Evolutionary conservation across 192 early-diverging fungal species (phyloP).

Genomic region (Gorgonomyces haynaldii): DNA sequence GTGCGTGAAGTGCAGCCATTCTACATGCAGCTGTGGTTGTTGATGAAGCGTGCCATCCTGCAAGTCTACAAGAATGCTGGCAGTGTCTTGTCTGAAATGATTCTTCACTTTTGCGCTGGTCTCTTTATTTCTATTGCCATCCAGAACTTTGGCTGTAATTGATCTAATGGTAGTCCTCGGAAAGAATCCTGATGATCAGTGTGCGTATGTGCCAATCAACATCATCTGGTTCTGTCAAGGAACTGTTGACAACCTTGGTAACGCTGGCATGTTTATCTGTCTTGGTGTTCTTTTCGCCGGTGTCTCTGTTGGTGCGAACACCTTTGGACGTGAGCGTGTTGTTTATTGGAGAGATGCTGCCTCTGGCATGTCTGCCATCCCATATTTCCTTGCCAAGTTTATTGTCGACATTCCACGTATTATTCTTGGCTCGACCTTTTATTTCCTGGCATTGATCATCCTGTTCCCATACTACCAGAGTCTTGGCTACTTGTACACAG

Average conservation of each 20-base stretch:
- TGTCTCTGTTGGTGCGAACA: constrained; percentile 42
- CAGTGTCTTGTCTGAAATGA: constrained; percentile 37
- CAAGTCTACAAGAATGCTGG: constrained; percentile 39
- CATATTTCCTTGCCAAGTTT: constrained; percentile 51
- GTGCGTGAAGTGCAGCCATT: constrained; percentile 7
- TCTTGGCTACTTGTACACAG: constrained; percentile 18
- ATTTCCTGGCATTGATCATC: constrained; percentile 42
- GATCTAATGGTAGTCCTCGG: too few species aligned
- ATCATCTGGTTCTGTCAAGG: constrained; percentile 7
- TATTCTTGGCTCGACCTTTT: constrained; percentile 43
- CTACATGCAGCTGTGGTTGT: constrained; percentile 9
- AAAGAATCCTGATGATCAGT: constrained; percentile 28
- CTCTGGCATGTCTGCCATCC: constrained; percentile 42
- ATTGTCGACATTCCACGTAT: constrained; percentile 51
- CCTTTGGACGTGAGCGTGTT: constrained; percentile 51
- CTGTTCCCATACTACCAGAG: constrained; percentile 33
- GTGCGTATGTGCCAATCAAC: constrained; percentile 26
- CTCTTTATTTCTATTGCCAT: constrained; percentile 23
- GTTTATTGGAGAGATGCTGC: constrained; percentile 56
- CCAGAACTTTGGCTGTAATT: constrained; percentile 36
- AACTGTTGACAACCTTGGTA: constrained; percentile 17
- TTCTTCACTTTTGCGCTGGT: constrained; percentile 44
- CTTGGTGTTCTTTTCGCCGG: constrained; percentile 50
- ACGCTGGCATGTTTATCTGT: constrained; percentile 42
- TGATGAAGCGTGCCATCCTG: neutral